Conservation (phyloP, 2,329 filamentous ascomycete genomes). For the Paraphaeosphaeria sporulosa region DNA sequence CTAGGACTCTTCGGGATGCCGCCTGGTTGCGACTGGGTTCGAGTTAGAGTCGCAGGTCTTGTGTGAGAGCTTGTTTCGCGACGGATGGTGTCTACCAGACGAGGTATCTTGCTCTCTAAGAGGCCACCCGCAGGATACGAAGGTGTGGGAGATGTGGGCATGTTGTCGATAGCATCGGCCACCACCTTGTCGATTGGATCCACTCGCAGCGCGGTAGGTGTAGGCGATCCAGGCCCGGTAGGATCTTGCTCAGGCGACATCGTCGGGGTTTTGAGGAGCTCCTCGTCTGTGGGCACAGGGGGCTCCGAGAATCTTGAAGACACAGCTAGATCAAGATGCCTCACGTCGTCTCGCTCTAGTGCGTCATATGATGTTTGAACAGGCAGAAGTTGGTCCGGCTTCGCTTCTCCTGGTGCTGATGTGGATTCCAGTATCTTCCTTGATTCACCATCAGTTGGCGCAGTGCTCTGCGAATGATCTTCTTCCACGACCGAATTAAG, state of each 20-base stretch:
- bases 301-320: constrained; percentile 48
- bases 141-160: constrained; percentile 39
- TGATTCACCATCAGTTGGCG: constrained; percentile 16
- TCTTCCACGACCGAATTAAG: constrained; percentile 72
- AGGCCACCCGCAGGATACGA: constrained; percentile 23
- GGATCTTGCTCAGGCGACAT: constrained; percentile 26
- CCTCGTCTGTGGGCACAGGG: constrained; percentile 27
- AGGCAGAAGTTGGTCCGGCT: constrained; percentile 24
- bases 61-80: constrained; percentile 33
- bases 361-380: constrained; percentile 43
- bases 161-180: constrained; percentile 45
- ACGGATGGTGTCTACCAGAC: constrained; percentile 44
- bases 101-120: constrained; percentile 49
- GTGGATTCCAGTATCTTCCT: constrained; percentile 15
- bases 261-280: constrained; percentile 37
- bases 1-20: constrained; percentile 34
- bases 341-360: constrained; percentile 62
- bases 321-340: constrained; percentile 68
- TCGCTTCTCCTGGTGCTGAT: constrained; percentile 20
- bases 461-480: constrained; percentile 53
- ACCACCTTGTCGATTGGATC: constrained; percentile 45
- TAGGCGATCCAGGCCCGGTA: constrained; percentile 38
- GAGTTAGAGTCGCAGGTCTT: constrained; percentile 34
- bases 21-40: constrained; percentile 49
- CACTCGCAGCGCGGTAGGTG: constrained; percentile 39